Evolutionary conservation across 176 grass and related monocot genomes (phyloP), one percentile per base, ranked within the genome.

Genomic region (Cenchrus americanus): DNA sequence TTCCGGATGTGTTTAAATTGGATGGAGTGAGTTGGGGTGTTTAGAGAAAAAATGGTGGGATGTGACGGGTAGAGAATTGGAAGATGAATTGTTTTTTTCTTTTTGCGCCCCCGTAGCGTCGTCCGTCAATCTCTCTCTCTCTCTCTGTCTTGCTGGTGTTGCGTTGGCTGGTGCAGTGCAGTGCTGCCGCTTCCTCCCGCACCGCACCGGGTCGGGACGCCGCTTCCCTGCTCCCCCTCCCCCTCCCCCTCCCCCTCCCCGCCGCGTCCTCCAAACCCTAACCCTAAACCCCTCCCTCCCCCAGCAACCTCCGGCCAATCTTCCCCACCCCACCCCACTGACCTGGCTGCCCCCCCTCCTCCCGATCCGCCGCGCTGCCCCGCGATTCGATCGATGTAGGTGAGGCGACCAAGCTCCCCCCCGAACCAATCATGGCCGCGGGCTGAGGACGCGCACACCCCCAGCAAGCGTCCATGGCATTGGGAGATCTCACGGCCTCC

Each of bases 401-500:
- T 64, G 14, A 62, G 77, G 65, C 57, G 14, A 68, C 46, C 71
- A 62, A 50, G 24, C 40, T 34, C 18, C 70, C 44, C 18, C 70
- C 44, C 49, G 84, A 70, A 73, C 70, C 22, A 62, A 19, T 75
- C 18, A 75, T 84, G 79, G 80, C 65, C 7, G 75, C 75, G 43
- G 82, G 60, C 5, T 86, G 82, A 82, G 79, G 30, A 22, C 23
- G 12, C 18, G 17, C 1, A 27, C 1, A 27, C 9, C 49, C 68
- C 1, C 37, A 18, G 60, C 18, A 30, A 60, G 81, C 81, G 52
- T 83, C 72, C 75, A 99, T 99, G 97, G 97, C 97, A 89, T 92
- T 99, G 93, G 97, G 97, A 86, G 97, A 99, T 96, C 93, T 96
- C 83, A 99, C 96, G 97, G 86, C 89, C 49, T 99, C 97, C 48